phyloP scores from a whole-genome alignment of 2,329 filamentous ascomycete species.

The Neopestalotiopsis rosae region DNA sequence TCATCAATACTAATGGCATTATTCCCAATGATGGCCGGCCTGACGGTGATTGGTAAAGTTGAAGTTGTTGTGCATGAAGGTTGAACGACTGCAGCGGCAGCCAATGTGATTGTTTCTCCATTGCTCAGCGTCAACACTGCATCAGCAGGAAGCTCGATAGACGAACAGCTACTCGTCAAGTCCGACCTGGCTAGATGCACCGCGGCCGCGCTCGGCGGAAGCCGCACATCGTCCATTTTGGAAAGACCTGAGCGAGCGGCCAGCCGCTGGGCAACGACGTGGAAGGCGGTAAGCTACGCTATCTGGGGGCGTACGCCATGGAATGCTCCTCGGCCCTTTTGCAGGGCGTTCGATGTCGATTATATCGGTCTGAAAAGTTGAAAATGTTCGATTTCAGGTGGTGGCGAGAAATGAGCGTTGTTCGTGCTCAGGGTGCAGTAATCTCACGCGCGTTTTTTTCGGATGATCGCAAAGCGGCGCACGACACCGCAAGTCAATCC shows the following conservation, averaged over 20 bases:
- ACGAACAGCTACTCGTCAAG: constrained; percentile 40
- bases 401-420: background rate
- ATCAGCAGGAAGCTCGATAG: constrained; percentile 48
- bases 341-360: constrained; percentile 25
- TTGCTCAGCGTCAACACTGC: constrained; percentile 56
- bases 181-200: constrained; percentile 27
- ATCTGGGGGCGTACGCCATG: constrained; percentile 40
- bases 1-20: constrained; percentile 45
- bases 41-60: constrained; percentile 41
- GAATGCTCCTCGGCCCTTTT: constrained; percentile 25
- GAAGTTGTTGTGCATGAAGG: constrained; percentile 52
- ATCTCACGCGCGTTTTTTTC: background rate
- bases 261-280: constrained; percentile 33
- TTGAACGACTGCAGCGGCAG: constrained; percentile 63
- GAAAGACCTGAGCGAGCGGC: constrained; percentile 27
- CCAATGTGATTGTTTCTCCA: constrained; percentile 63
- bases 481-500: background rate
- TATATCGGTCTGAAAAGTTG: background rate
- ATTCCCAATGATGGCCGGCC: constrained; percentile 48
- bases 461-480: background rate
- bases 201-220: constrained; percentile 32
- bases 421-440: background rate
- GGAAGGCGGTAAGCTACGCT: constrained; percentile 30
- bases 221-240: constrained; percentile 31
- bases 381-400: background rate